Conservation (phyloP, 371 early-diverging fungal species). For the Mucor plumbeus region DNA sequence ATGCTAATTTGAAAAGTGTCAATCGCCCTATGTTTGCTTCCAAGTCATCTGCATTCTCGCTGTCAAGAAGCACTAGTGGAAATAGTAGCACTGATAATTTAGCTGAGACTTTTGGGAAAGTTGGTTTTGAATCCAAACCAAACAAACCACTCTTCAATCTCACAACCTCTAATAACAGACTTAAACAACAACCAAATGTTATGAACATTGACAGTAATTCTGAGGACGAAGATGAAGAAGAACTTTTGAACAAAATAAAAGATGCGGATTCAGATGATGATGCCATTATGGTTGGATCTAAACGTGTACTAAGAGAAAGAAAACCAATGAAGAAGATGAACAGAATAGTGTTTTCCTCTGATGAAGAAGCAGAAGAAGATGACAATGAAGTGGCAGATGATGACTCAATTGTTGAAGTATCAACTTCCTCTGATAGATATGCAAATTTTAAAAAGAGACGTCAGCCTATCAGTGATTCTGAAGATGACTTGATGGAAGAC, state of each 20-base stretch:
- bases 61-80: not conserved
- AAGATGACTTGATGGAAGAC: conserved; percentile 11
- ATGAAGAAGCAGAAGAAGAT: conserved; percentile 8
- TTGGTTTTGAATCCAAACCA: not conserved
- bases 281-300: not conserved
- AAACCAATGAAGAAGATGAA: not conserved
- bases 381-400: not conserved
- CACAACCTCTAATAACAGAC: not conserved
- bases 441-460: not conserved
- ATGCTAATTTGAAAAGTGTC: conserved; percentile 9
- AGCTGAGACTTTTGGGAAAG: not conserved
- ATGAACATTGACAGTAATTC: not conserved
- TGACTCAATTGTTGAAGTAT: not conserved
- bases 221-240: not conserved
- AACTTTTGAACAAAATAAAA: no score
- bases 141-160: not conserved
- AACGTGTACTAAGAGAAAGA: conserved; percentile 15
- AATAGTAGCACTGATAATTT: conserved; percentile 12
- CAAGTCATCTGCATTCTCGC: not conserved
- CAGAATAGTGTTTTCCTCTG: not conserved
- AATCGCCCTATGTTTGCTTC: conserved; percentile 9
- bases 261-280: not conserved
- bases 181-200: not conserved
- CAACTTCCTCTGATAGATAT: not conserved
- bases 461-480: conserved; percentile 6